phyloP scores from a whole-genome alignment of 495 filamentous ascomycete genomes.

The Platismatia glauca region DNA sequence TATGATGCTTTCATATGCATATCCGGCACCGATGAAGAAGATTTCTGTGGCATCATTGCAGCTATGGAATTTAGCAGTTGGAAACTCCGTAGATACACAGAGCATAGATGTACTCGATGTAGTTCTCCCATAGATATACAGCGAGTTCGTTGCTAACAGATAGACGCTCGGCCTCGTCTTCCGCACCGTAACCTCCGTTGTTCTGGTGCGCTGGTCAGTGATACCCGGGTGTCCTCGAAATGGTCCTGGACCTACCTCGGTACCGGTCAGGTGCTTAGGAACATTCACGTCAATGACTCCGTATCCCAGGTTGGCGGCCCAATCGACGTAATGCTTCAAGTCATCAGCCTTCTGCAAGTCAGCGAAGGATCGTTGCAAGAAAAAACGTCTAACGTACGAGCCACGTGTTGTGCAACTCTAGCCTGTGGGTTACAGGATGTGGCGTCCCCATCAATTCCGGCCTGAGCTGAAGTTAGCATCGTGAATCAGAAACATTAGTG shows the following conservation, averaged over 20 bases:
- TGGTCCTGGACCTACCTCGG: slow-evolving; percentile 36
- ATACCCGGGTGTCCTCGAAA: slow-evolving; percentile 8
- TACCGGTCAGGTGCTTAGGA: slow-evolving; percentile 56
- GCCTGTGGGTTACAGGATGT: slow-evolving; percentile 55
- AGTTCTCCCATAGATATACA: slow-evolving; percentile 93
- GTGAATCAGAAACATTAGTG: neutral
- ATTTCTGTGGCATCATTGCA: slow-evolving; percentile 59
- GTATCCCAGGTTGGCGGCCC: slow-evolving; percentile 64
- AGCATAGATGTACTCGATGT: slow-evolving; percentile 54
- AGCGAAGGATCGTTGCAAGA: slow-evolving; percentile 26
- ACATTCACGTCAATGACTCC: slow-evolving; percentile 86
- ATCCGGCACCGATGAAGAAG: slow-evolving; percentile 76
- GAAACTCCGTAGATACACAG: slow-evolving; percentile 11
- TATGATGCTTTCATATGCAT: slow-evolving; percentile 60
- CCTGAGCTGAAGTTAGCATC: slow-evolving; percentile 34
- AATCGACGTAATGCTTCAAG: slow-evolving; percentile 68
- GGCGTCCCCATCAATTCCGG: slow-evolving; percentile 63
- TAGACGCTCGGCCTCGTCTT: slow-evolving; percentile 35
- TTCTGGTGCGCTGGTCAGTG: slow-evolving; percentile 17
- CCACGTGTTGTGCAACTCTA: slow-evolving; percentile 77
- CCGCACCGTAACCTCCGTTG: slow-evolving; percentile 32
- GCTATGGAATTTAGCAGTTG: slow-evolving; percentile 28
- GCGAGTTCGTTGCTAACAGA: slow-evolving; percentile 63
- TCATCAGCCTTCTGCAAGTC: slow-evolving; percentile 60
- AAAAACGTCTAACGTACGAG: slow-evolving; percentile 52